phyloP scores from a whole-genome alignment of 108 stramenopile genomes.

The Nannochloropsis granulata region DNA sequence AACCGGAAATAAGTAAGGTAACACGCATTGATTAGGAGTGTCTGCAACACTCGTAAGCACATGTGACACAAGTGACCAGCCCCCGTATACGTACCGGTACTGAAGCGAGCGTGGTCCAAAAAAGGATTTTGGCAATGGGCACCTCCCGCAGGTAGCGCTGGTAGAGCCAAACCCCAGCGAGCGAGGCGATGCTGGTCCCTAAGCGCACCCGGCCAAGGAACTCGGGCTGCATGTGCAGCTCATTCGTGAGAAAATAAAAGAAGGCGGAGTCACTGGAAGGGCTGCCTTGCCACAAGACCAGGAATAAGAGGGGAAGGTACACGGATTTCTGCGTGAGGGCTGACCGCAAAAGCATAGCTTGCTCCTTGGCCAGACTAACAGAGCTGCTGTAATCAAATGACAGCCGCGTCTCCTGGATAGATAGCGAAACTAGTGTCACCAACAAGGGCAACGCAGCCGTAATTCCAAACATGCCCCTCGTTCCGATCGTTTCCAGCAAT shows the following conservation, averaged over 20 bases:
- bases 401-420: slow-evolving; percentile 53
- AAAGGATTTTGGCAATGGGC: slow-evolving; percentile 59
- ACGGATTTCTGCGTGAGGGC: slow-evolving; percentile 53
- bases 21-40: no score
- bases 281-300: slow-evolving; percentile 87
- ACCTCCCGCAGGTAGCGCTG: slow-evolving; percentile 43
- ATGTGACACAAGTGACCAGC: background rate
- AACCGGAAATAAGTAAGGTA: no score
- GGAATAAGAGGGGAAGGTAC: slow-evolving; percentile 71
- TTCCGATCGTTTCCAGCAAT: slow-evolving; percentile 65
- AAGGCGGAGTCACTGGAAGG: slow-evolving; percentile 79
- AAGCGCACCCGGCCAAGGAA: slow-evolving; percentile 73
- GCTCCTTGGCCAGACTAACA: slow-evolving; percentile 36
- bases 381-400: background rate
- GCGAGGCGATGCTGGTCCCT: slow-evolving; percentile 56
- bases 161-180: slow-evolving; percentile 72
- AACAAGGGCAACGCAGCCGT: slow-evolving; percentile 68
- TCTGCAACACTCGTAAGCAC: no score
- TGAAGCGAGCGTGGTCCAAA: slow-evolving; percentile 49
- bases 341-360: slow-evolving; percentile 53
- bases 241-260: slow-evolving; percentile 78
- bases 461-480: slow-evolving; percentile 60
- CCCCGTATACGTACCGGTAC: background rate
- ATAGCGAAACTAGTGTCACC: slow-evolving; percentile 54
- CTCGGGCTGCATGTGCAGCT: slow-evolving; percentile 71